Percentiles rank a stretch among this genome's conserved stretches.
phyloP scores from a whole-genome alignment of 1,284 basidiomycete genomes.

The Cutaneotrichosporon sp. region DNA sequence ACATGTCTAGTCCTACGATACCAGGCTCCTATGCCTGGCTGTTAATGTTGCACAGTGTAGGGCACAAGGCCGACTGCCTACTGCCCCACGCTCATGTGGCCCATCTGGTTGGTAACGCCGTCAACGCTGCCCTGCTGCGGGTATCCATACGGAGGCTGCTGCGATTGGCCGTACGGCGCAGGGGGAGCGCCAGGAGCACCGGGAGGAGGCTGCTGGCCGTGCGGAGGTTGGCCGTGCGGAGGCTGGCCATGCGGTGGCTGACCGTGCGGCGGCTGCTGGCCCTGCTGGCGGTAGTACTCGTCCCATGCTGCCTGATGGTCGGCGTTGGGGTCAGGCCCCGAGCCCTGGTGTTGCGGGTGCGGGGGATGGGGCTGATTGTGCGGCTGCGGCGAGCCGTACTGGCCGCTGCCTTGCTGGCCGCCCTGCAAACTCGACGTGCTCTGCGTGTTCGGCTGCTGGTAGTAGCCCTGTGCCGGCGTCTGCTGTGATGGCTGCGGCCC shows the following conservation, averaged over 20 bases:
- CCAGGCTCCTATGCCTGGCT: too few relatives aligned
- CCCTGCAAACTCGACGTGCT: conserved; percentile 1
- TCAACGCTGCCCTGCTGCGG: conserved; percentile 4
- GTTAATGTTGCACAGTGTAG: too few relatives aligned
- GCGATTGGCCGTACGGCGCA: conserved; percentile 11
- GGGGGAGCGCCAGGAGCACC: conserved; percentile 2
- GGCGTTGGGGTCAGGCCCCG: conserved; percentile 33
- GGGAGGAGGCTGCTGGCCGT: conserved; percentile 15
- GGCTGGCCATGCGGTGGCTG: conserved; percentile 5
- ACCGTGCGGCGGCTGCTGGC: conserved; percentile 17
- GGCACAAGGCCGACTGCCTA: not conserved
- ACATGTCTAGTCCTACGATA: too few relatives aligned
- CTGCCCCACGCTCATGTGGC: conserved; percentile 31
- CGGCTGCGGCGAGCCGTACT: conserved; percentile 22
- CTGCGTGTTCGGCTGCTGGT: conserved; percentile 9
- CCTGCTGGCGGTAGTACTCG: conserved; percentile 42
- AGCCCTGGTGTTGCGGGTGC: conserved; percentile 20
- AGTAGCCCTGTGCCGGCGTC: not conserved
- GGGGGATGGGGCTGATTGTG: conserved; percentile 24
- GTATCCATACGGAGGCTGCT: conserved; percentile 18
- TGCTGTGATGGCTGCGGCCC: conserved; percentile 11
- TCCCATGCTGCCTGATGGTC: conserved; percentile 43
- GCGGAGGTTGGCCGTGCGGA: conserved; percentile 1
- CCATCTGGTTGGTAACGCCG: conserved; percentile 27
- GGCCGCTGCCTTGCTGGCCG: conserved; percentile 19